These are phyloP conservation scores for Stephanodiscus minutulus DNA, from an alignment of 108 stramenopile genomes.

Conservation along the genomic window DNA sequence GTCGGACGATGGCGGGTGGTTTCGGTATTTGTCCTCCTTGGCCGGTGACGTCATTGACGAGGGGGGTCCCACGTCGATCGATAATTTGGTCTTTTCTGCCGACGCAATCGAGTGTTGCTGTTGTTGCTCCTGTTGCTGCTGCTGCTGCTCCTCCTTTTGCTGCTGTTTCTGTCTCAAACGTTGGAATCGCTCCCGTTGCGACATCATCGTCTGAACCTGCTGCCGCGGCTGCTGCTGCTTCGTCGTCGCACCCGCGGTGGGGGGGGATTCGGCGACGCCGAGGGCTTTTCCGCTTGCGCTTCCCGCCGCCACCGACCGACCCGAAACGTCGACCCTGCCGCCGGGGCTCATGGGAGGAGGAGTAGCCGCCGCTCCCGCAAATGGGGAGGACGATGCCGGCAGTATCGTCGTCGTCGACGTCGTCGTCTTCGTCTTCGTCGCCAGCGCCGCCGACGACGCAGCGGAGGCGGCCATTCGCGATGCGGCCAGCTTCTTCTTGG, in stretches of 20 bases:
- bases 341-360: too few relatives aligned
- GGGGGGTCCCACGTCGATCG: background rate
- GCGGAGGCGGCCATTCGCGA: conserved; percentile 24
- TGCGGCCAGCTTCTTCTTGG: conserved; percentile 41
- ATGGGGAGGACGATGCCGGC: too few relatives aligned
- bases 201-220: background rate
- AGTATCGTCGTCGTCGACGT: too few relatives aligned
- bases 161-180: background rate
- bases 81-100: background rate
- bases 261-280: background rate
- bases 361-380: too few relatives aligned
- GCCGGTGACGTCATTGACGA: background rate
- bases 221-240: background rate
- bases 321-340: background rate
- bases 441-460: too few relatives aligned
- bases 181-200: conserved; percentile 1
- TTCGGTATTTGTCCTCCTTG: background rate
- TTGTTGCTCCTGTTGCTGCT: background rate
- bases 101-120: background rate
- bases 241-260: background rate
- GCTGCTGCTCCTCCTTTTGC: background rate
- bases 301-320: background rate
- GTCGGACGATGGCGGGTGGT: background rate
- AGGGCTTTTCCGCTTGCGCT: too few relatives aligned
- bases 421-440: too few relatives aligned